A percentile compares a stretch with the other conserved stretches of the same genome.
Conservation (phyloP, 768 basidiomycete genomes). For the Hygrocybe punicea region DNA sequence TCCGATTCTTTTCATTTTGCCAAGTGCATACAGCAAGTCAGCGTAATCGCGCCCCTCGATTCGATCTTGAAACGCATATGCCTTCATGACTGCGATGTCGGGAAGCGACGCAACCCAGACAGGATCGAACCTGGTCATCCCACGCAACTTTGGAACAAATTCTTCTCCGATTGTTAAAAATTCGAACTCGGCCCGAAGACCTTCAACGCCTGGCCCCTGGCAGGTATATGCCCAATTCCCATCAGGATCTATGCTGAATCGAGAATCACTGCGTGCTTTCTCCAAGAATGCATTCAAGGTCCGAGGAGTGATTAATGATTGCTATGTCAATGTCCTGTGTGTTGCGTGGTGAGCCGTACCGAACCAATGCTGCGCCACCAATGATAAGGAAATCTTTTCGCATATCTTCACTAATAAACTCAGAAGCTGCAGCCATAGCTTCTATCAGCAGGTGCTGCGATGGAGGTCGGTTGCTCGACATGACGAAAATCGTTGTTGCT, state of each 20-base stretch:
- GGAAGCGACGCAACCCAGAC: constrained; percentile 3
- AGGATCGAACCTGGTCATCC: constrained; percentile 1
- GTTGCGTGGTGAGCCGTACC: background rate
- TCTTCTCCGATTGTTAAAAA: background rate
- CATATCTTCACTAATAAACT: constrained; percentile 1
- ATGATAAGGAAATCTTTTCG: constrained; percentile 3
- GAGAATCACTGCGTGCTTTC: background rate
- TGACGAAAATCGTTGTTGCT: background rate
- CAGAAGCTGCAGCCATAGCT: constrained; percentile 1
- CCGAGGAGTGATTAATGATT: background rate
- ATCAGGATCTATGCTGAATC: background rate
- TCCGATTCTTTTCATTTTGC: background rate
- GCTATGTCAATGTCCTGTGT: background rate
- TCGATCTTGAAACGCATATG: background rate
- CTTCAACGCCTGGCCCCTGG: background rate
- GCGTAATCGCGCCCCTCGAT: background rate
- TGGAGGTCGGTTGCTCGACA: background rate
- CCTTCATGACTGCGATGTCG: constrained; percentile 4
- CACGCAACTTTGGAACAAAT: constrained; percentile 1
- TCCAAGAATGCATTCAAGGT: background rate
- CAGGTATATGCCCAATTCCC: background rate
- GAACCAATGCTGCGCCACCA: constrained; percentile 3
- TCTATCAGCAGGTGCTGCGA: constrained; percentile 1
- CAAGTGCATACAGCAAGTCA: background rate
- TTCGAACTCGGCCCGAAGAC: background rate